Conservation (phyloP, 129 eudicot genomes). For the Chrysanthemum lavandulifolium region DNA sequence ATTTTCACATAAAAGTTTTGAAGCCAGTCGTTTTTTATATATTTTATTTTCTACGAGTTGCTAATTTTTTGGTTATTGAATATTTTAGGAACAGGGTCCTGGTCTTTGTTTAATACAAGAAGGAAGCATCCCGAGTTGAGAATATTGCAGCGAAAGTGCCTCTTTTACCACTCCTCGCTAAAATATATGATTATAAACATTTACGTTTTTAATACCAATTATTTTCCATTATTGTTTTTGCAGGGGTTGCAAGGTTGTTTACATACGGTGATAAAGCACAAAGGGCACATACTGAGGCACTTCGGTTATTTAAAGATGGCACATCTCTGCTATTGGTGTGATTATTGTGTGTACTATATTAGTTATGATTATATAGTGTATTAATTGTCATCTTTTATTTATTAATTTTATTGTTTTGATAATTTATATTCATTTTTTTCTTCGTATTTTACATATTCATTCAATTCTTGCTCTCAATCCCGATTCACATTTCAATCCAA, state of each 20-base stretch:
- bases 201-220: background rate
- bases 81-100: conserved; percentile 77
- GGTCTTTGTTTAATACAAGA: conserved; percentile 92
- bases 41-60: conserved; percentile 24
- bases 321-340: too few species aligned
- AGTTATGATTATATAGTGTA: too few species aligned
- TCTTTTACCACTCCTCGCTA: background rate
- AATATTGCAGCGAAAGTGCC: conserved; percentile 50
- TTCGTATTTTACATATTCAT: too few species aligned
- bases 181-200: background rate
- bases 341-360: too few species aligned
- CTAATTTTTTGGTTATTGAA: conserved; percentile 27
- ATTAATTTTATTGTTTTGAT: too few species aligned
- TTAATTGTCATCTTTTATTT: too few species aligned
- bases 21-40: background rate
- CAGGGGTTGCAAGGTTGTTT: conserved; percentile 96
- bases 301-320: too few species aligned
- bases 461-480: too few species aligned
- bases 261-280: conserved; percentile 61
- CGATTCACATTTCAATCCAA: too few species aligned
- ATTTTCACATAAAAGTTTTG: conserved; percentile 10
- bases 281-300: too few species aligned
- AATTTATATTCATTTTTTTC: too few species aligned
- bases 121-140: conserved; percentile 96
- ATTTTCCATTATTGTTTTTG: background rate